These are phyloP conservation scores for Fusarium buxicola DNA, from an alignment of 2,329 filamentous ascomycete genomes.

Conservation along the genomic window DNA sequence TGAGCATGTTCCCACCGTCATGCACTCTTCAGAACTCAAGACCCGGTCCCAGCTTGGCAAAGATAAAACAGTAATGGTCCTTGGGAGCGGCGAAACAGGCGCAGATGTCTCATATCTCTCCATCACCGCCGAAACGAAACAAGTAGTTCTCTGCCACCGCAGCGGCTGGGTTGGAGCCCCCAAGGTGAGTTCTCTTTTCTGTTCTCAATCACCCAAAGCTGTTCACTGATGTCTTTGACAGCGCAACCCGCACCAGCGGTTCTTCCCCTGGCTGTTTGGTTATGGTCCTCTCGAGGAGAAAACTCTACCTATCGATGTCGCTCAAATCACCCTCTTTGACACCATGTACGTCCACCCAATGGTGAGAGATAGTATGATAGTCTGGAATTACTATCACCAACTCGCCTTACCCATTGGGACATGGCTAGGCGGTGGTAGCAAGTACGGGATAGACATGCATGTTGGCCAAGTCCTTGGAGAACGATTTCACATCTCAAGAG, in stretches of 20 bases:
- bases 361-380: constrained; percentile 22
- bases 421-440: constrained; percentile 13
- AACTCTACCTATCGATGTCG: constrained; percentile 14
- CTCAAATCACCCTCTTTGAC: constrained; percentile 25
- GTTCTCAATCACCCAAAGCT: too few species aligned
- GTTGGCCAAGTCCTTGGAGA: constrained; percentile 43
- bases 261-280: constrained; percentile 30
- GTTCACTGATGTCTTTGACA: neutral
- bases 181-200: constrained; percentile 4
- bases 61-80: constrained; percentile 55
- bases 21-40: constrained; percentile 60
- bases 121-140: constrained; percentile 54
- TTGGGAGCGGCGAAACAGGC: constrained; percentile 59
- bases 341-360: constrained; percentile 28
- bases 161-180: constrained; percentile 50
- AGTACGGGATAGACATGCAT: constrained; percentile 18
- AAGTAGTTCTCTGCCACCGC: constrained; percentile 57
- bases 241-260: constrained; percentile 19
- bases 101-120: constrained; percentile 57
- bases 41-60: constrained; percentile 52
- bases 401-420: constrained; percentile 9
- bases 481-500: constrained; percentile 40
- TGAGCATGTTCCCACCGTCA: constrained; percentile 29
- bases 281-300: constrained; percentile 5
- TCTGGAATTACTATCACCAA: constrained; percentile 29